These are phyloP conservation scores for Penicillium cosmopolitanum DNA, from an alignment of 495 filamentous ascomycete genomes.

Conservation along the genomic window DNA sequence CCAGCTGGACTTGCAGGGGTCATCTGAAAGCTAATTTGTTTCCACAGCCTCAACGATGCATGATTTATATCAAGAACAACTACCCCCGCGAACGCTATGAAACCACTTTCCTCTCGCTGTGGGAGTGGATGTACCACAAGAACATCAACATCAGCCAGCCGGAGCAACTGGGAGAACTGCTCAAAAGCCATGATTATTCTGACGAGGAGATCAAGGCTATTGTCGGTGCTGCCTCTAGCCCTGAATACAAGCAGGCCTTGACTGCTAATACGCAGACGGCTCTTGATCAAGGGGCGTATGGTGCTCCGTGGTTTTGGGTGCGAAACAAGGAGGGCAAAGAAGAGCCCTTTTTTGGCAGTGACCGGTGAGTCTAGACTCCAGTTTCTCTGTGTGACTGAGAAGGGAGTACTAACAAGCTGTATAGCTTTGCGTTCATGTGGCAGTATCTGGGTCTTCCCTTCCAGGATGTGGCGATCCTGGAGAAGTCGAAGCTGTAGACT, in stretches of 20 bases:
- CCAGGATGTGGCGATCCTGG: constrained; percentile 34
- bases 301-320: constrained; percentile 78
- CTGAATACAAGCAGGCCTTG: constrained; percentile 62
- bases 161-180: constrained; percentile 40
- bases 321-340: constrained; percentile 56
- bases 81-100: constrained; percentile 48
- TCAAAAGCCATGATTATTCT: constrained; percentile 37
- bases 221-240: constrained; percentile 46
- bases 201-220: constrained; percentile 53
- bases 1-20: no score
- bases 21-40: neutral
- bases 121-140: constrained; percentile 50
- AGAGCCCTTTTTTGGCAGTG: constrained; percentile 79
- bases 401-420: constrained; percentile 9
- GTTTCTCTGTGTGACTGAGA: constrained; percentile 16
- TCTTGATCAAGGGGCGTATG: constrained; percentile 66
- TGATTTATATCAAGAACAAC: constrained; percentile 63
- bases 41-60: constrained; percentile 61
- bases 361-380: constrained; percentile 53
- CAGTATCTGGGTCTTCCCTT: constrained; percentile 42
- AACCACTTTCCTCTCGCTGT: constrained; percentile 47
- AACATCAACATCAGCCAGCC: constrained; percentile 53
- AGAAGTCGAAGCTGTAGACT: constrained; percentile 18
- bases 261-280: constrained; percentile 62
- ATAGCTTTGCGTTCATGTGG: constrained; percentile 46